Conservation (phyloP, 495 filamentous ascomycete species). For the Chaetomium fimeti region DNA sequence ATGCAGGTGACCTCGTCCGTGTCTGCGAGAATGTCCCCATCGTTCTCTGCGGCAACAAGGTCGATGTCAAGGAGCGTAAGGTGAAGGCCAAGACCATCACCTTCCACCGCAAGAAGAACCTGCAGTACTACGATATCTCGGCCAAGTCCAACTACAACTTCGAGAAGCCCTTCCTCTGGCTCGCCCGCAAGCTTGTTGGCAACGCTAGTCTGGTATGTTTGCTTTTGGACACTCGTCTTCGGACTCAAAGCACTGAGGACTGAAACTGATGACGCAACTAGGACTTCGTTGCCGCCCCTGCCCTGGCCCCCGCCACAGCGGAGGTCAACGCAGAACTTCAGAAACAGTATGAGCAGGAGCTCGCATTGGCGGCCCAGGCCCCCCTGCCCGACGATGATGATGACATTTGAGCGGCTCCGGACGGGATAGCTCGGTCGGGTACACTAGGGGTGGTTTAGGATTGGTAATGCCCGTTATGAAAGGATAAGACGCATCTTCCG, state of each 20-base stretch:
- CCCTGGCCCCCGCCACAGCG: slow-evolving; percentile 90
- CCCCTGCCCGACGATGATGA: slow-evolving; percentile 94
- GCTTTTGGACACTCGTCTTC: background rate
- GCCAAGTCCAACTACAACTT: slow-evolving; percentile 99
- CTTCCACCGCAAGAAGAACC: slow-evolving; percentile 99
- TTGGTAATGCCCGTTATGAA: slow-evolving; percentile 38
- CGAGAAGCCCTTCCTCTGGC: slow-evolving; percentile 99
- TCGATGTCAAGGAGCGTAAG: slow-evolving; percentile 99
- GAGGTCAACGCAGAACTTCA: slow-evolving; percentile 80
- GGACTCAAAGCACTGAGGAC: background rate
- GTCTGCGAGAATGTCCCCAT: slow-evolving; percentile 99
- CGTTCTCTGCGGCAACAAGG: slow-evolving; percentile 98
- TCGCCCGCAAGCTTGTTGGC: slow-evolving; percentile 96
- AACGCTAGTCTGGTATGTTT: slow-evolving; percentile 79
- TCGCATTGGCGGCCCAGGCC: slow-evolving; percentile 74
- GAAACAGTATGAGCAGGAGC: slow-evolving; percentile 80
- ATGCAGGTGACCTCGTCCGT: slow-evolving; percentile 92
- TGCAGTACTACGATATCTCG: slow-evolving; percentile 99
- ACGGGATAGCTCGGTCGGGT: slow-evolving; percentile 18
- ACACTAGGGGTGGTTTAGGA: slow-evolving; percentile 22
- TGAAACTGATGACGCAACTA: slow-evolving; percentile 38
- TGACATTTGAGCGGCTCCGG: slow-evolving; percentile 47
- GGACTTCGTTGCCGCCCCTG: slow-evolving; percentile 96
- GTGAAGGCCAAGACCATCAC: slow-evolving; percentile 99
- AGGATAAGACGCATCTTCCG: slow-evolving; percentile 29